Conservation (phyloP, 441 rosid genomes). For the Erodium texanum region DNA sequence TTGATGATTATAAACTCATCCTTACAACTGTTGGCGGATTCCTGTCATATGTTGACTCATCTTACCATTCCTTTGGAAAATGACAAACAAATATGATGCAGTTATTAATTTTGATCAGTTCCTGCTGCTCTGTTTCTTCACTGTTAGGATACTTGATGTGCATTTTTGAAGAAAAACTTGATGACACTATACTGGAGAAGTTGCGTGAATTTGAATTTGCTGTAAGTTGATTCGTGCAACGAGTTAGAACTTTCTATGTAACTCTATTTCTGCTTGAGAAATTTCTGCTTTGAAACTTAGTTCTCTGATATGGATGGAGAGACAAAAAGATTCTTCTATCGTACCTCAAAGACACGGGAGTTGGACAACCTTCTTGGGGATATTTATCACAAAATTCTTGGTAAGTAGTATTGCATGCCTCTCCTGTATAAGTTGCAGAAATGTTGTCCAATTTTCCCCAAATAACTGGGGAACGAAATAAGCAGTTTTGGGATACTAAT, state of each 20-base stretch:
- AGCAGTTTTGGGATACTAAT: conserved; percentile 11
- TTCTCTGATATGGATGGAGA: conserved; percentile 74
- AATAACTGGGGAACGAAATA: background rate
- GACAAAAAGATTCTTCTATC: conserved; percentile 71
- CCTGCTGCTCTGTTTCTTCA: conserved; percentile 15
- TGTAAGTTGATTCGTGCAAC: conserved; percentile 35
- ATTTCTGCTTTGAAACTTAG: conserved; percentile 31
- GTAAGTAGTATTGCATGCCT: conserved; percentile 29
- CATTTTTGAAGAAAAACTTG: conserved; percentile 64
- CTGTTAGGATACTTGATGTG: conserved; percentile 84
- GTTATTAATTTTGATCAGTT: background rate
- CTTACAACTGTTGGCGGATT: background rate
- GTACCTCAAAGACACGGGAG: conserved; percentile 80
- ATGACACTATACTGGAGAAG: conserved; percentile 38
- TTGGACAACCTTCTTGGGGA: conserved; percentile 86
- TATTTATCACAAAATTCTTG: conserved; percentile 88
- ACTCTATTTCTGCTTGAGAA: conserved; percentile 13
- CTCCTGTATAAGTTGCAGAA: background rate
- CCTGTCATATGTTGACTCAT: conserved; percentile 6
- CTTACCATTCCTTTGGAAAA: background rate
- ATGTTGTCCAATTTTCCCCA: conserved; percentile 9
- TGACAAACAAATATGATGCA: background rate
- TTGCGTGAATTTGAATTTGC: conserved; percentile 65
- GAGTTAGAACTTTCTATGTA: conserved; percentile 12
- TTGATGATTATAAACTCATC: background rate